Percentiles rank a stretch among this genome's conserved stretches.
These are phyloP conservation scores for Boechera retrofracta DNA, from an alignment of 345 rosid genomes.

Conservation along the genomic window DNA sequence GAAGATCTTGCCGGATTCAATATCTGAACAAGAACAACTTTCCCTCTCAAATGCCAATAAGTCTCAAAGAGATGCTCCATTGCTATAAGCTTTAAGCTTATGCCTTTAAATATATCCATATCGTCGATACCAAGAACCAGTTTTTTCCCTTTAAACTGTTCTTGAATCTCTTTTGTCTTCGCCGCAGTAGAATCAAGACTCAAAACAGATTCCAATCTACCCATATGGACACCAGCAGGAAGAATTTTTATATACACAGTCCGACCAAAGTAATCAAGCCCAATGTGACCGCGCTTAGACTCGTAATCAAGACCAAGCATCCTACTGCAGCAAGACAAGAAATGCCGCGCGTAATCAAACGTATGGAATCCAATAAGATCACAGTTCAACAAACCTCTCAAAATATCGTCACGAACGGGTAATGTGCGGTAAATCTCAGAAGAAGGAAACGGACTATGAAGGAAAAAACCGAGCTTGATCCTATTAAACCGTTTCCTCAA, in stretches of 20 bases:
- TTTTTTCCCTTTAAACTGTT: conserved; percentile 45
- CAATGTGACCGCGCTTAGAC: conserved; percentile 49
- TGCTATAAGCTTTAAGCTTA: conserved; percentile 50
- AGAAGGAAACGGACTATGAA: conserved; percentile 53
- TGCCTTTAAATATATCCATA: conserved; percentile 58
- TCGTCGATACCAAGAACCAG: conserved; percentile 53
- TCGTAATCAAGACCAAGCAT: conserved; percentile 55
- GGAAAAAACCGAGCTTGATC: conserved; percentile 53
- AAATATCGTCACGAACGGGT: conserved; percentile 48
- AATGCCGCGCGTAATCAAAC: conserved; percentile 53
- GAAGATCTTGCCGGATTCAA: conserved; percentile 51
- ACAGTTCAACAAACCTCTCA: conserved; percentile 50
- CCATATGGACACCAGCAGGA: conserved; percentile 53
- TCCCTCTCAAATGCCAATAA: conserved; percentile 39
- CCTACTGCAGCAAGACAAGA: conserved; percentile 52
- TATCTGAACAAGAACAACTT: conserved; percentile 52
- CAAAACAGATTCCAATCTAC: conserved; percentile 47
- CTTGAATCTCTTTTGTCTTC: conserved; percentile 47
- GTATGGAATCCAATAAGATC: conserved; percentile 58
- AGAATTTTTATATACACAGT: conserved; percentile 50
- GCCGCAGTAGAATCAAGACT: conserved; percentile 38
- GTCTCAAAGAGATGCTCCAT: conserved; percentile 49
- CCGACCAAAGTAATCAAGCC: conserved; percentile 52
- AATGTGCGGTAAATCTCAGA: conserved; percentile 53
- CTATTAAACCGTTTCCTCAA: conserved; percentile 50